Evolutionary conservation across 139 green algal species (phyloP), one percentile per base, ranked within the genome.

Genomic region (Coelastrella sp.): DNA sequence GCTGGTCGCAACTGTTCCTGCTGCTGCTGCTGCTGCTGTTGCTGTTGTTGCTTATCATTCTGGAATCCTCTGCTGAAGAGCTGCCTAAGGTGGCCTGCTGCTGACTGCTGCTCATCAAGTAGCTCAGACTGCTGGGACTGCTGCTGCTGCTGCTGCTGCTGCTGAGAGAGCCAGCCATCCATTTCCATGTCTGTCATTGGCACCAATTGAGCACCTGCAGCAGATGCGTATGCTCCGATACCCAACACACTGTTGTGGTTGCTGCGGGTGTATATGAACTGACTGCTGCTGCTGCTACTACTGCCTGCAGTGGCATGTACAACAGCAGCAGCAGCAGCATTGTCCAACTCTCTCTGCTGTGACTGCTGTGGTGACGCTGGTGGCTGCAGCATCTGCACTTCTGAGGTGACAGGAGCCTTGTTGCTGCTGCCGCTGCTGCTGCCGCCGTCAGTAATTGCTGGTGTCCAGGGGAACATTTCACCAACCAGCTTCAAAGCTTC

Each of bases 191-290:
- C 91, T 14, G 66, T 59, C 22, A 94, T 23, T 3, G 89, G 85
- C 13, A 91, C 47, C 71, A 92, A 86, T 6, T 59, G 14, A 3
- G 86, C 94, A 4, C 84, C 89, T 13, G 80, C 22, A 57, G 57
- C 65, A 22, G 90, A 61, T 4, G 96, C 95, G 79, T 96, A 96
- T 83, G 96, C 92, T 5, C 96, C 92, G 4, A 97, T 92, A 73
- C 96, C 95, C 80, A 98, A 90, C 86, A 98, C 94, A 74, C 91
- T 95, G 96, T 97, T 97, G 93, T 98, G 96, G 92, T 97, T 97
- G 84, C 95, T 92, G 4, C 90, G 79, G 6, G 96, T 92, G 92
- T 96, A 97, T 23, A 88, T 68, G 64, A 91, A 91, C 19, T 68
- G 19, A 81, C 76, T 86, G 17, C 57, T 23, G 20, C 85, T 82